Conservation (phyloP, 495 filamentous ascomycete genomes). For the Cenococcum geophilum region DNA sequence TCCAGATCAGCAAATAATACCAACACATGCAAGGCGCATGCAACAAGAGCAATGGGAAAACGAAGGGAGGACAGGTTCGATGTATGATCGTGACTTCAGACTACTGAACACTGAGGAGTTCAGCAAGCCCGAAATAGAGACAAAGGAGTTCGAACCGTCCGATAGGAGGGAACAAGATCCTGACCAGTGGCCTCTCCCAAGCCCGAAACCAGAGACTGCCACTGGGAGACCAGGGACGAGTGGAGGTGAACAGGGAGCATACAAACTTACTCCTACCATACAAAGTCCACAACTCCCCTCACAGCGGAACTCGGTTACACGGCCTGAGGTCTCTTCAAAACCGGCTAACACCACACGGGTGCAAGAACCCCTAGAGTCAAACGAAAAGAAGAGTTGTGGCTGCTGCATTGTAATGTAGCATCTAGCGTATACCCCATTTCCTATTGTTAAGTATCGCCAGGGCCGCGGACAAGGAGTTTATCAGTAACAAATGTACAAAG, state of each 20-base stretch:
- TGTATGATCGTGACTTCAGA: conserved; percentile 77
- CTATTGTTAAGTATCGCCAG: not conserved
- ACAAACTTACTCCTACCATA: conserved; percentile 39
- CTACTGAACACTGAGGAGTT: conserved; percentile 53
- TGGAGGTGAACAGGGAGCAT: conserved; percentile 39
- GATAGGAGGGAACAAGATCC: conserved; percentile 9
- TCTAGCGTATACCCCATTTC: conserved; percentile 17
- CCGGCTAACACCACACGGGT: conserved; percentile 26
- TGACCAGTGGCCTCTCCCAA: conserved; percentile 29
- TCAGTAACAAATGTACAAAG: conserved; percentile 10
- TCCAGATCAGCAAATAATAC: conserved; percentile 90
- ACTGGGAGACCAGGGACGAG: conserved; percentile 26
- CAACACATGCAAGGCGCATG: conserved; percentile 84
- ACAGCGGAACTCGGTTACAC: conserved; percentile 7
- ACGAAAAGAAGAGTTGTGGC: conserved; percentile 34
- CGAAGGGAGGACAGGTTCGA: conserved; percentile 73
- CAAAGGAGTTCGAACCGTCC: conserved; percentile 4
- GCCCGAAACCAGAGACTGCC: conserved; percentile 22
- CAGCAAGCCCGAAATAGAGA: conserved; percentile 13
- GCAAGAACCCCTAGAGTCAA: conserved; percentile 33
- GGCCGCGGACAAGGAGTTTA: conserved; percentile 1
- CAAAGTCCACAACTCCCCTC: conserved; percentile 28
- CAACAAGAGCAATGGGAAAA: conserved; percentile 93
- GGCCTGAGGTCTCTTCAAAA: conserved; percentile 11
- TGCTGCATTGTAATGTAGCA: conserved; percentile 41